Evolutionary conservation across 2,329 filamentous ascomycete genomes (phyloP).

Genomic region (Aspergillus arachidicola): DNA sequence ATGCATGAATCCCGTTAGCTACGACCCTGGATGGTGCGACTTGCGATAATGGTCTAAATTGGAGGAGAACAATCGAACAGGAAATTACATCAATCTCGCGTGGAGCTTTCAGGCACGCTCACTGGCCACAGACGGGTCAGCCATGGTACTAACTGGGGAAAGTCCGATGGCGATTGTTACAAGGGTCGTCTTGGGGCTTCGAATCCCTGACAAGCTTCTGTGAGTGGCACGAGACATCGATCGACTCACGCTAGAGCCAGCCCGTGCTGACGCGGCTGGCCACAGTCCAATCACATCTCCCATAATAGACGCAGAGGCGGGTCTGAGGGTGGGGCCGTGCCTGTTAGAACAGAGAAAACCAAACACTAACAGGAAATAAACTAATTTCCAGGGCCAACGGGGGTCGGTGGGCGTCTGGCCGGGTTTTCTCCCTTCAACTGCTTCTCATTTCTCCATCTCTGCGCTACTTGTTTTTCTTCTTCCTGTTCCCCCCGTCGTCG

Average conservation of each 20-base stretch:
- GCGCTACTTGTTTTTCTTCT: neutral
- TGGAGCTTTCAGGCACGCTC: slow-evolving; percentile 3
- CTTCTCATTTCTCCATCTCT: slow-evolving; percentile 3
- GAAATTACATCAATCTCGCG: slow-evolving; percentile 6
- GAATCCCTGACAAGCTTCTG: slow-evolving; percentile 23
- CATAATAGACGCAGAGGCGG: neutral
- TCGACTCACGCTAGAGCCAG: slow-evolving; percentile 19
- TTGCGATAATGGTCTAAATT: neutral
- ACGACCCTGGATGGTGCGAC: neutral
- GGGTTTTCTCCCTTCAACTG: slow-evolving; percentile 13
- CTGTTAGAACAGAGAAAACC: neutral
- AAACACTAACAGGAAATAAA: slow-evolving; percentile 14
- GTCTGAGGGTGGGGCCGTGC: slow-evolving; percentile 2
- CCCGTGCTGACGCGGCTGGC: slow-evolving; percentile 22
- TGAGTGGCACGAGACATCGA: slow-evolving; percentile 24
- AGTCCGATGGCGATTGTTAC: slow-evolving; percentile 9
- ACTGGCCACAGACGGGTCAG: slow-evolving; percentile 6
- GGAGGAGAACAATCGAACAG: neutral
- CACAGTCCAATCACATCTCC: neutral
- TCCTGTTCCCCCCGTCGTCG: neutral
- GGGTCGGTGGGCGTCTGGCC: slow-evolving; percentile 19
- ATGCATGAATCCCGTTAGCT: neutral
- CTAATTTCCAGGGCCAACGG: slow-evolving; percentile 18
- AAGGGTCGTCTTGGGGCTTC: slow-evolving; percentile 6
- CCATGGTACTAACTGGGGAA: slow-evolving; percentile 11